Base-by-base conservation (phyloP, 768 basidiomycete genomes). In the Tremella yokohamensis region DNA sequence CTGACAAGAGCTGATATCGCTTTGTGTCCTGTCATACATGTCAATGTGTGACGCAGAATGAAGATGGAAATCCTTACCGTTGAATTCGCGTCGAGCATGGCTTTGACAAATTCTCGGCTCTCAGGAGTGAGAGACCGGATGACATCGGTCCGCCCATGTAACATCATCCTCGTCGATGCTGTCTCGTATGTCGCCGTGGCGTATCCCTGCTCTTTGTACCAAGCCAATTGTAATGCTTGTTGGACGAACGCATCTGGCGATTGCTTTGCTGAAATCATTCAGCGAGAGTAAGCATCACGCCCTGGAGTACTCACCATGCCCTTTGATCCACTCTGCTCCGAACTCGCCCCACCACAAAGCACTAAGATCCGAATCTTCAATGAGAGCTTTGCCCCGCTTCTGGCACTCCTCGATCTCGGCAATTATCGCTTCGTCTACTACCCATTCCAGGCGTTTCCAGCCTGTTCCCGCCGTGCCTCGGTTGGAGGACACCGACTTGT, bases 161-260 rank as follows among this genome's bases (percentile, higher is more conserved):
- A 80, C 79, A 93, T 93, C 75, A 88, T 82, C 22, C 90, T 83
- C 1, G 93, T 94, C 29, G 93, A 82, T 0, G 86, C 89, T 0
- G 92, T 96, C 77, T 97, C 93, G 73, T 97, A 96, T 7, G 89
- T 90, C 1, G 93, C 89, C 2, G 89, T 89, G 66, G 89, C 86
- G 57, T 80, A 78, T 11, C 84, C 84, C 47, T 85, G 87, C 19
- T 85, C 84, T 72, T 83, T 83, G 78, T 87, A 89, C 86, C 88
- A 96, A 2, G 91, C 92, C 9, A 96, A 82, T 72, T 97, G 93
- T 18, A 96, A 80, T 0, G 85, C 88, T 83, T 94, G 87, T 73
- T 97, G 93, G 49, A 94, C 82, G 77, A 84, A 96, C 0, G 88
- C 88, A 70, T 97, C 93, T 0, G 92, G 85, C 3, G 83, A 78